Evolutionary conservation across 208 protist genomes (phyloP).

Genomic region (Trypanosoma rangeli): DNA sequence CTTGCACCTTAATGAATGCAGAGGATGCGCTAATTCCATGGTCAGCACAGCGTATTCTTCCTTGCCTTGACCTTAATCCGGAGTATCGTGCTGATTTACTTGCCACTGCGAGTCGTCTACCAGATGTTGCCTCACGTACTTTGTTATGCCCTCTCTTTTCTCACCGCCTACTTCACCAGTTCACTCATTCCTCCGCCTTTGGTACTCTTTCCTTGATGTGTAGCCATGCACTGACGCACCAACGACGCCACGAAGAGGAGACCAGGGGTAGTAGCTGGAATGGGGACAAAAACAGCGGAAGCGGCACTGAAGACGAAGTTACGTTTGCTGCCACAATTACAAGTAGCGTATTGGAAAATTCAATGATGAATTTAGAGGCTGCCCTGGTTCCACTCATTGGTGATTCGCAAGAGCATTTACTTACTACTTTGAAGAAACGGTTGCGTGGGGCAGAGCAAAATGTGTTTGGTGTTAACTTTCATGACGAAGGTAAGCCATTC

Average conservation of each 20-base stretch:
- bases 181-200: constrained; percentile 20
- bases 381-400: constrained; percentile 16
- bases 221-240: constrained; percentile 33
- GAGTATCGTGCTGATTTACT: constrained; percentile 34
- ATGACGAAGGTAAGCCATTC: background rate
- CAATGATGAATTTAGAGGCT: constrained; percentile 33
- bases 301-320: constrained; percentile 36
- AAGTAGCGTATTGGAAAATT: constrained; percentile 36
- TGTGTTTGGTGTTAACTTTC: background rate
- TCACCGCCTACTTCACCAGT: constrained; percentile 31
- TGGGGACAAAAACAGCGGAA: background rate
- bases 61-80: constrained; percentile 43
- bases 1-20: constrained; percentile 23
- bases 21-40: constrained; percentile 55
- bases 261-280: background rate
- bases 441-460: background rate
- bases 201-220: constrained; percentile 39
- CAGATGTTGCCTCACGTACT: constrained; percentile 64
- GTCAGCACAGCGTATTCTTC: constrained; percentile 47
- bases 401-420: background rate
- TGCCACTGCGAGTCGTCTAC: constrained; percentile 40
- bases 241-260: constrained; percentile 20
- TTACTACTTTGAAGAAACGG: constrained; percentile 12
- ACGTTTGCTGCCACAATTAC: constrained; percentile 48
- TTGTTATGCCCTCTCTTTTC: constrained; percentile 65